Percentiles rank a stretch among this genome's conserved stretches.
Evolutionary conservation across 129 eudicot genomes (phyloP).

Genomic region (Silybum marianum): DNA sequence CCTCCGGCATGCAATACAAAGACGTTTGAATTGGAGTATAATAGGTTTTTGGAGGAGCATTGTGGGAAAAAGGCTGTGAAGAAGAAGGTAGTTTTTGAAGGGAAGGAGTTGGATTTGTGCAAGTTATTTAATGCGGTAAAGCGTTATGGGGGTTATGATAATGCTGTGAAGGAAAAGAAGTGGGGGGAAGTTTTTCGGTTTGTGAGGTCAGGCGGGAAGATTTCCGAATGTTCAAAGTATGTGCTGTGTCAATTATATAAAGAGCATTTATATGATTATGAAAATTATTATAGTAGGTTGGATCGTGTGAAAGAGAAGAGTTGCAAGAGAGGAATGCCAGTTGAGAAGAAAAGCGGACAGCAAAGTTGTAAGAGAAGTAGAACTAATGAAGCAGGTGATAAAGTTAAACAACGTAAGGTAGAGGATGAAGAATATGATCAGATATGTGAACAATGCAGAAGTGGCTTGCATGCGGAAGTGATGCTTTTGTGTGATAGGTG

Average conservation of each 20-base stretch:
- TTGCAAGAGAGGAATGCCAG: slow-evolving; percentile 41
- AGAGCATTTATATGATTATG: slow-evolving; percentile 93
- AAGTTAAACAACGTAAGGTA: slow-evolving; percentile 39
- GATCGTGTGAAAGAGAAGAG: slow-evolving; percentile 51
- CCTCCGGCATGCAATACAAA: slow-evolving; percentile 76
- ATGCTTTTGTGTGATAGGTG: slow-evolving; percentile 97
- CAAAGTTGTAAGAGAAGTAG: slow-evolving; percentile 58
- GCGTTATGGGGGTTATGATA: slow-evolving; percentile 90
- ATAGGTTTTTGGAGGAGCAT: slow-evolving; percentile 71
- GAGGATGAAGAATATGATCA: slow-evolving; percentile 66
- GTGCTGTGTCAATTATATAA: slow-evolving; percentile 76
- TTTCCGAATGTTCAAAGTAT: slow-evolving; percentile 85
- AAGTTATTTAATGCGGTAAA: slow-evolving; percentile 86
- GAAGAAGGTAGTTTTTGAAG: slow-evolving; percentile 86
- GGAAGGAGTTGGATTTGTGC: slow-evolving; percentile 89
- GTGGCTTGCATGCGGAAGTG: slow-evolving; percentile 98
- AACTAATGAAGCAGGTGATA: slow-evolving; percentile 59
- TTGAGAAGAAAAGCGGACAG: slow-evolving; percentile 38
- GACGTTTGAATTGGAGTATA: slow-evolving; percentile 89
- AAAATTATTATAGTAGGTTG: slow-evolving; percentile 60
- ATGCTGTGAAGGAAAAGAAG: slow-evolving; percentile 75
- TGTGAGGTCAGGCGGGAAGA: slow-evolving; percentile 68
- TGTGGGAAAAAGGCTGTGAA: slow-evolving; percentile 75
- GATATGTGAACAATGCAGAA: slow-evolving; percentile 91
- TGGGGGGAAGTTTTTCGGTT: slow-evolving; percentile 94